phyloP scores from a whole-genome alignment of 2,329 filamentous ascomycete species.

The Cytospora piceicola region DNA sequence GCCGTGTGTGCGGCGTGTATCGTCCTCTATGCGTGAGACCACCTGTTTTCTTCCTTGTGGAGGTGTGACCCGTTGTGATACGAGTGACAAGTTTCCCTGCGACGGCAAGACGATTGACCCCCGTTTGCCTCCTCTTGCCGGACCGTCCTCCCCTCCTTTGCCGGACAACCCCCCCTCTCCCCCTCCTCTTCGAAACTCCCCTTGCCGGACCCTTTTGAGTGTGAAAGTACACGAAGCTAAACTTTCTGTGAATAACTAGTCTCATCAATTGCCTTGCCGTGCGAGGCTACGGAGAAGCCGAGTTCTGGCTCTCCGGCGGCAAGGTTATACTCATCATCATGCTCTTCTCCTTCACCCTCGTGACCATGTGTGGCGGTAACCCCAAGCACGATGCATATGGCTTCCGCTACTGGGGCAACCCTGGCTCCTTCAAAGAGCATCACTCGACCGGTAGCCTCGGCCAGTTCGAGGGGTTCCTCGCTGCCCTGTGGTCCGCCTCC shows the following conservation, averaged over 20 bases:
- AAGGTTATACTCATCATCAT: constrained; percentile 70
- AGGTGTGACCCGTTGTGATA: not conserved
- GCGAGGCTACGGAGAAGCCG: constrained; percentile 69
- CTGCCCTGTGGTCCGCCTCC: constrained; percentile 65
- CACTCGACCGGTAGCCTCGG: constrained; percentile 65
- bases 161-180: constrained; percentile 9
- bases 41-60: not conserved
- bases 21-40: constrained; percentile 58
- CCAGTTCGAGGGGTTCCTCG: constrained; percentile 71
- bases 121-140: not conserved
- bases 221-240: constrained; percentile 33
- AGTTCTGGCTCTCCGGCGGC: constrained; percentile 68
- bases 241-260: constrained; percentile 40
- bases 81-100: constrained; percentile 6
- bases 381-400: constrained; percentile 70
- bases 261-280: constrained; percentile 68
- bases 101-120: not conserved
- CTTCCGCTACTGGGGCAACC: constrained; percentile 68
- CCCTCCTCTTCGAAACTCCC: not conserved
- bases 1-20: constrained; percentile 61
- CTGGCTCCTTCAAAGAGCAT: constrained; percentile 65
- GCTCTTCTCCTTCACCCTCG: constrained; percentile 75
- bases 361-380: constrained; percentile 80
- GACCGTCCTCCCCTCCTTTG: not conserved
- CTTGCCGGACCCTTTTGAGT: not conserved